A percentile compares a stretch with the other conserved stretches of the same genome.
Conservation (phyloP, 306 rosid genomes). For the Malus asiatica region DNA sequence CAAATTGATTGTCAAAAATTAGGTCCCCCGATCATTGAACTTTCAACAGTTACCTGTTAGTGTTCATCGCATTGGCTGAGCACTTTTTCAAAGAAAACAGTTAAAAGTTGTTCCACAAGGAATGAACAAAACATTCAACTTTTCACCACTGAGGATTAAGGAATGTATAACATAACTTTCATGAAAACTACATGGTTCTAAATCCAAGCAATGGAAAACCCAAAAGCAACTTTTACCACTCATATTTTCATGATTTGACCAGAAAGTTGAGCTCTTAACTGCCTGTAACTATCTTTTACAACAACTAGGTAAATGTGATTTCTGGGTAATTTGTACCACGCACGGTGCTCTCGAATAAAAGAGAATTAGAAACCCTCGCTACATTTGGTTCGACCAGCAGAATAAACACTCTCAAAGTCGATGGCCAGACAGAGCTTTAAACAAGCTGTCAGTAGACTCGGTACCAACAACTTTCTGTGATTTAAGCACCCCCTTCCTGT, state of each 20-base stretch:
- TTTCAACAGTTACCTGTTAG: too few species aligned
- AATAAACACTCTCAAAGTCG: not conserved
- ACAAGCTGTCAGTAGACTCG: not conserved
- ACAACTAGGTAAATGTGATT: not conserved
- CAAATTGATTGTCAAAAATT: too few species aligned
- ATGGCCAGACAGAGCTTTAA: not conserved
- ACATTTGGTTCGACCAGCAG: not conserved
- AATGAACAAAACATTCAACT: not conserved
- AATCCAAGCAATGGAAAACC: not conserved
- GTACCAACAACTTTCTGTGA: not conserved
- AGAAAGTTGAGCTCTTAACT: not conserved
- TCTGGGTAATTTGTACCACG: not conserved
- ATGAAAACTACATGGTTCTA: not conserved
- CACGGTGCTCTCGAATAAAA: not conserved
- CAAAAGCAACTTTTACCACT: not conserved
- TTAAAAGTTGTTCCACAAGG: not conserved
- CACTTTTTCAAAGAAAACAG: not conserved
- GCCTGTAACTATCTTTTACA: not conserved
- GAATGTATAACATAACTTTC: not conserved
- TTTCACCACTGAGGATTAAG: not conserved
- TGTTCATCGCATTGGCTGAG: too few species aligned
- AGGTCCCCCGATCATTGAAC: too few species aligned
- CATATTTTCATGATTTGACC: not conserved
- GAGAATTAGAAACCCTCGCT: too few species aligned
- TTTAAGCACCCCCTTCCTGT: conserved; percentile 16